Percentiles rank a stretch among this genome's conserved stretches.
phyloP scores from a whole-genome alignment of 2,329 filamentous ascomycete species.

The Sporothrix brunneoviolacea region DNA sequence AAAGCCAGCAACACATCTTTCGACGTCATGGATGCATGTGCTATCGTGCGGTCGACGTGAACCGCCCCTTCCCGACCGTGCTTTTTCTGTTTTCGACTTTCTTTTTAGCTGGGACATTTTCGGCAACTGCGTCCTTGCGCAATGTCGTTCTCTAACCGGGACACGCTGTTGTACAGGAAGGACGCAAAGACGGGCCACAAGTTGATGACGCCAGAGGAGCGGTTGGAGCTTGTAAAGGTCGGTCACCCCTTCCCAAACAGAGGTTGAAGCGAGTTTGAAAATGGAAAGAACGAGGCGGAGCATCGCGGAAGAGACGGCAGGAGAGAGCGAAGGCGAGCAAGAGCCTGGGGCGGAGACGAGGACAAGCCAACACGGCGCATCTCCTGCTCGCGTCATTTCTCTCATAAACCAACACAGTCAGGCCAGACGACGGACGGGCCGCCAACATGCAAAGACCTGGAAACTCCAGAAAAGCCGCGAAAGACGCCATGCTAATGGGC shows the following conservation, averaged over 20 bases:
- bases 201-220: conserved; percentile 35
- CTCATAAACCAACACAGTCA: no score
- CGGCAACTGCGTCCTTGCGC: conserved; percentile 5
- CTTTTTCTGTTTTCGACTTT: not conserved
- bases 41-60: conserved; percentile 10
- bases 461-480: no score
- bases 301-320: not conserved
- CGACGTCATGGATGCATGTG: conserved; percentile 6
- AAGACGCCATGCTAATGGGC: conserved; percentile 11
- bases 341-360: no score
- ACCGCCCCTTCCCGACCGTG: conserved; percentile 5
- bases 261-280: conserved; percentile 16
- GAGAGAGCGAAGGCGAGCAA: no score
- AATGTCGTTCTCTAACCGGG: conserved; percentile 33
- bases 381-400: no score
- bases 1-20: not conserved
- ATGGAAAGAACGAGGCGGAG: conserved; percentile 16
- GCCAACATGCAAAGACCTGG: no score
- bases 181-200: conserved; percentile 38
- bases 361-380: no score
- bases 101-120: not conserved
- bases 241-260: conserved; percentile 11
- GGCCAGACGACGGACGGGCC: no score
- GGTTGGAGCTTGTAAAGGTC: conserved; percentile 41
- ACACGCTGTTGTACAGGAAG: conserved; percentile 37